A percentile compares a stretch with the other conserved stretches of the same genome.
Evolutionary conservation across 139 green algal genomes (phyloP).

Genomic region (Micractinium conductrix): DNA sequence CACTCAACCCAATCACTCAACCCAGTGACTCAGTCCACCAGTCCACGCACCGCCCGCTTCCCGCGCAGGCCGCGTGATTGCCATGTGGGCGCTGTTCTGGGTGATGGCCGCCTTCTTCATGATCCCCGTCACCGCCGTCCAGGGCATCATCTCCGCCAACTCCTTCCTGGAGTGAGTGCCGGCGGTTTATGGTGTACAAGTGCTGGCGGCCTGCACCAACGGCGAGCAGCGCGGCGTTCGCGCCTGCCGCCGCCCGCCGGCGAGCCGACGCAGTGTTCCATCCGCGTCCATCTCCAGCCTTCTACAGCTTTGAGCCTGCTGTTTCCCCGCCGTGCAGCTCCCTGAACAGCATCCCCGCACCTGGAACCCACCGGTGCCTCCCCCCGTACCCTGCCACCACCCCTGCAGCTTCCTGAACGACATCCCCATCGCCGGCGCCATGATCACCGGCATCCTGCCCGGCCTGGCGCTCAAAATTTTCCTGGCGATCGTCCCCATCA

Average conservation of each 20-base stretch:
- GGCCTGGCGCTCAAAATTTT: conserved; percentile 65
- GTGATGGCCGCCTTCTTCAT: conserved; percentile 60
- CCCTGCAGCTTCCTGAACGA: conserved; percentile 25
- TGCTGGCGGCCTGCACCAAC: too few relatives aligned
- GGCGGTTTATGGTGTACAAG: too few relatives aligned
- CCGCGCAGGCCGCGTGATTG: conserved; percentile 22
- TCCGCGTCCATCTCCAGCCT: too few relatives aligned
- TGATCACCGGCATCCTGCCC: conserved; percentile 62
- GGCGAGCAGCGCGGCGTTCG: too few relatives aligned
- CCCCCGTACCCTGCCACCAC: background rate
- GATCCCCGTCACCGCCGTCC: conserved; percentile 46
- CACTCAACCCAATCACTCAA: too few relatives aligned
- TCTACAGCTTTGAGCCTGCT: too few relatives aligned
- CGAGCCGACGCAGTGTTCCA: too few relatives aligned
- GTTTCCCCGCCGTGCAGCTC: too few relatives aligned
- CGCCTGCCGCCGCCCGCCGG: too few relatives aligned
- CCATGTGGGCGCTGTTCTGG: conserved; percentile 48
- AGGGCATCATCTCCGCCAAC: conserved; percentile 45
- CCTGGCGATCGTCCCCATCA: conserved; percentile 23
- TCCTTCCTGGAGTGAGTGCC: conserved; percentile 15
- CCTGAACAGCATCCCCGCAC: too few relatives aligned
- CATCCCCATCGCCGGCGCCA: conserved; percentile 46
- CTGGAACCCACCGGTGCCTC: background rate
- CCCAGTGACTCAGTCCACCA: too few relatives aligned
- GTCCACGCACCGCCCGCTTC: too few relatives aligned